Percentiles rank a stretch among this genome's conserved stretches.
phyloP scores from a whole-genome alignment of 169 alveolate species.

The Eimeria praecox region DNA sequence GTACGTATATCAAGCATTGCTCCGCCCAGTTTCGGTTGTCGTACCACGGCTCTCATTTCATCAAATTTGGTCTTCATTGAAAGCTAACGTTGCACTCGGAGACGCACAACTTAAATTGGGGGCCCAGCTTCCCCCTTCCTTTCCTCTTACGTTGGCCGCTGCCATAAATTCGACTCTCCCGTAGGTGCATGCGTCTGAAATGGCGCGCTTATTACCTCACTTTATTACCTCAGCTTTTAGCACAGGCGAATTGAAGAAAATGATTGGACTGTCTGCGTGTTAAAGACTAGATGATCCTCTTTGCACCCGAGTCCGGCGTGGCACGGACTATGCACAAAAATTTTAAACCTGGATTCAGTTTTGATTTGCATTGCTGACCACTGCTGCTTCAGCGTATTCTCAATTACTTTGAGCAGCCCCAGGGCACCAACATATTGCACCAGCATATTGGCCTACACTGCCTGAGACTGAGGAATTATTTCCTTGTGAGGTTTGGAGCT shows the following conservation, averaged over 20 bases:
- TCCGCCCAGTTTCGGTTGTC: background rate
- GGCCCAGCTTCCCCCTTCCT: background rate
- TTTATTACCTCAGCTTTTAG: background rate
- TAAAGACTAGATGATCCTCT: background rate
- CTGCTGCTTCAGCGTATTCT: background rate
- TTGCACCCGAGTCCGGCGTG: background rate
- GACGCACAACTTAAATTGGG: background rate
- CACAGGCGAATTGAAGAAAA: background rate
- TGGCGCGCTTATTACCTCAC: background rate
- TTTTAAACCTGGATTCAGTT: background rate
- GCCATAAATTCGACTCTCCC: background rate
- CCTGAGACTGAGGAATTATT: background rate
- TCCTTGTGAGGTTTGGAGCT: background rate
- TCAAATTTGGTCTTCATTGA: background rate
- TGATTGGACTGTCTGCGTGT: background rate
- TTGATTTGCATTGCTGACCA: background rate
- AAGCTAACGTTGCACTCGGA: background rate
- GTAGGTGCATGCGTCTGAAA: background rate
- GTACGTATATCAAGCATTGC: background rate
- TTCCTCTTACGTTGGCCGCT: background rate
- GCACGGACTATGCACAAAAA: background rate
- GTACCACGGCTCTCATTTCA: background rate
- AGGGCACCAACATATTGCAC: no score
- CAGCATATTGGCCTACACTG: background rate
- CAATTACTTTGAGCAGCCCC: no score